These are phyloP conservation scores for Madurella mycetomatis DNA, from an alignment of 2,329 filamentous ascomycete species.

Conservation along the genomic window DNA sequence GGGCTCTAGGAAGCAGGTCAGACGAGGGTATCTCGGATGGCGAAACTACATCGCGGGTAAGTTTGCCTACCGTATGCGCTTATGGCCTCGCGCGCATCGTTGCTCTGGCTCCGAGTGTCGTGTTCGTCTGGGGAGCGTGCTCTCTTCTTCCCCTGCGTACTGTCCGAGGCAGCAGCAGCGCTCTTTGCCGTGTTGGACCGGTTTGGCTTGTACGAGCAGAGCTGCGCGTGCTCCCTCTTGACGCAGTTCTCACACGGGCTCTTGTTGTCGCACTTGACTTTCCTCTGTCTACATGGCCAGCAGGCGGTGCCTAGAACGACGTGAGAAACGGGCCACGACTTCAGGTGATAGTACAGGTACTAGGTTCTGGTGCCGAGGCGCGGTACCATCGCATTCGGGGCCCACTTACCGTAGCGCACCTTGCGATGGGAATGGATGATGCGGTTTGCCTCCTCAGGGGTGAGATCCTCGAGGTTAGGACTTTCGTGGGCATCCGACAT, in stretches of 20 bases:
- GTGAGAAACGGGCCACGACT: neutral
- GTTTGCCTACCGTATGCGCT: constrained; percentile 29
- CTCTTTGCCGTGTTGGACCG: constrained; percentile 37
- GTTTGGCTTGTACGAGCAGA: constrained; percentile 66
- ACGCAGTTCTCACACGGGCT: constrained; percentile 65
- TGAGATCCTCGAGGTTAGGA: constrained; percentile 53
- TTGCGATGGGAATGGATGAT: constrained; percentile 68
- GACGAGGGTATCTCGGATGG: neutral
- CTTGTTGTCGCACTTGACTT: constrained; percentile 67
- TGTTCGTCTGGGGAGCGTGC: constrained; percentile 41
- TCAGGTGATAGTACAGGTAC: neutral
- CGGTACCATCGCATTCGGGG: neutral
- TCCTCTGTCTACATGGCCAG: constrained; percentile 64
- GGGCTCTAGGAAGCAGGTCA: constrained; percentile 37
- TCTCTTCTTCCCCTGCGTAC: constrained; percentile 36
- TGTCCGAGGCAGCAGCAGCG: constrained; percentile 28
- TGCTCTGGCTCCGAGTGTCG: constrained; percentile 34
- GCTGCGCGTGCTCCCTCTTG: constrained; percentile 59
- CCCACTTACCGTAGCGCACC: constrained; percentile 59
- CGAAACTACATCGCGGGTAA: neutral
- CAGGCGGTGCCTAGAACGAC: constrained; percentile 52
- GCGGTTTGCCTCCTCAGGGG: constrained; percentile 61
- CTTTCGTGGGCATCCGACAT: constrained; percentile 45
- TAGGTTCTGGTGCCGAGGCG: neutral
- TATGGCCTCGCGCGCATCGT: constrained; percentile 36